Evolutionary conservation across 108 stramenopile genomes (phyloP).

Genomic region (Cyclotella distinguenda): DNA sequence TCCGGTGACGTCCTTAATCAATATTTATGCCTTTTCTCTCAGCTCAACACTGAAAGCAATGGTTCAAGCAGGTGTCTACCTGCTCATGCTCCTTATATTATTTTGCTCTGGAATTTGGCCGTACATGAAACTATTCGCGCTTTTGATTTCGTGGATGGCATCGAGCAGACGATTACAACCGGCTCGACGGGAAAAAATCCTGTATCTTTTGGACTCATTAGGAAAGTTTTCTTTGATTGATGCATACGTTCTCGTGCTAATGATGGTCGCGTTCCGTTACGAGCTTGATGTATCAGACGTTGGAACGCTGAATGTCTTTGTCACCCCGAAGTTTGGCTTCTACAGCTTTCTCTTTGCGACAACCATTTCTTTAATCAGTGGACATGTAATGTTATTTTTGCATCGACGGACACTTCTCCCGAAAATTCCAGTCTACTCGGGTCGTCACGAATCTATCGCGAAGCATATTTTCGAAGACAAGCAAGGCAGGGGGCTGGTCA

Average conservation of each 20-base stretch:
- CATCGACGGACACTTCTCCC: conserved; percentile 67
- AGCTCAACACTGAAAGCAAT: conserved; percentile 82
- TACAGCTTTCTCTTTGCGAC: conserved; percentile 89
- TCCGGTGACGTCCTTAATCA: conserved; percentile 42
- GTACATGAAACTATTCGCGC: conserved; percentile 80
- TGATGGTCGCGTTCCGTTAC: conserved; percentile 91
- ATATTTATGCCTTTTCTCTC: conserved; percentile 75
- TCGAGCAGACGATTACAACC: conserved; percentile 47
- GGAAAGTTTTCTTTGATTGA: conserved; percentile 93
- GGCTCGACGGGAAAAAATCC: conserved; percentile 61
- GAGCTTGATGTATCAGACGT: conserved; percentile 61
- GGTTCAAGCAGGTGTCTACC: conserved; percentile 82
- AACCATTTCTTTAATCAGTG: conserved; percentile 71
- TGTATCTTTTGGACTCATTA: conserved; percentile 78
- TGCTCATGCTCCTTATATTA: conserved; percentile 78
- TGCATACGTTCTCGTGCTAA: conserved; percentile 85
- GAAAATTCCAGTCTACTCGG: conserved; percentile 38
- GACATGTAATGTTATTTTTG: conserved; percentile 75
- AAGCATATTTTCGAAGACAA: conserved; percentile 44
- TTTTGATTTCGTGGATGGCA: conserved; percentile 72
- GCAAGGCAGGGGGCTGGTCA: conserved; percentile 42
- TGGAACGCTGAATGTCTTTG: conserved; percentile 62
- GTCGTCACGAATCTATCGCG: conserved; percentile 39
- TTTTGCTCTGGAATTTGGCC: conserved; percentile 92
- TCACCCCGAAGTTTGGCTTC: conserved; percentile 77